Base-by-base conservation (phyloP, 768 basidiomycete species). In the Lactifluus subvellereus region DNA sequence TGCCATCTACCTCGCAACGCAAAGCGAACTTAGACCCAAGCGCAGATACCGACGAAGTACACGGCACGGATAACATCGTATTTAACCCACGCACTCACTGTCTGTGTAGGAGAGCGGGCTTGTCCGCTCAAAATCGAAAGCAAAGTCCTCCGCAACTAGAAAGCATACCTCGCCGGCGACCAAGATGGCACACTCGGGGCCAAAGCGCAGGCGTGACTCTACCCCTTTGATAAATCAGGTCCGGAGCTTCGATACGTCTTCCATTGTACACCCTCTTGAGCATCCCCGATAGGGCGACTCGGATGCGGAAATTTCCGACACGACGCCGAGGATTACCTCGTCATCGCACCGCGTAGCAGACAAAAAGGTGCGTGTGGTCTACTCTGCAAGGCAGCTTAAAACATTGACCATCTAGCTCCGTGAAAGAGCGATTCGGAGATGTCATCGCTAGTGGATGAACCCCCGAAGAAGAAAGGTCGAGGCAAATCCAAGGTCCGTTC, bases 381-480 rank as follows among this genome's bases (percentile, higher is more conserved):
- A 2, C 20, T 45, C 14, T 51, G 18, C 9, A 16, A 11, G 13
- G n/a, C n/a, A 58, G 32, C 30, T 16, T 2, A 37, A 54, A n/a
- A 16, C 42, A 18, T 38, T 61, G 32, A 58, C 27, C 14, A 45
- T 14, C 18, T 38, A 3, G 6, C 53, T 6, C 49, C 40, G 11
- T 51, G 70, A 69, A 75, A 79, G 66, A 84, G 82, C 69, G 84
- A 84, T 43, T 83, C 85, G 5, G 85, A 86, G 59, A 68, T 86
- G 35, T 85, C 86, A 6, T 80, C 80, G 6, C 76, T 88, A 16
- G 74, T 82, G 30, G 85, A 87, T 63, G 84, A 86, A 38, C 75
- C 75, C 10, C 79, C 79, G 8, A 83, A 83, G 66, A 79, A 77
- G 64, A 63, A 60, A 43, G 52, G 63, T 37, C 79, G 77, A 64